Conservation (phyloP, 2,329 filamentous ascomycete genomes). For the Alternaria arbusti region DNA sequence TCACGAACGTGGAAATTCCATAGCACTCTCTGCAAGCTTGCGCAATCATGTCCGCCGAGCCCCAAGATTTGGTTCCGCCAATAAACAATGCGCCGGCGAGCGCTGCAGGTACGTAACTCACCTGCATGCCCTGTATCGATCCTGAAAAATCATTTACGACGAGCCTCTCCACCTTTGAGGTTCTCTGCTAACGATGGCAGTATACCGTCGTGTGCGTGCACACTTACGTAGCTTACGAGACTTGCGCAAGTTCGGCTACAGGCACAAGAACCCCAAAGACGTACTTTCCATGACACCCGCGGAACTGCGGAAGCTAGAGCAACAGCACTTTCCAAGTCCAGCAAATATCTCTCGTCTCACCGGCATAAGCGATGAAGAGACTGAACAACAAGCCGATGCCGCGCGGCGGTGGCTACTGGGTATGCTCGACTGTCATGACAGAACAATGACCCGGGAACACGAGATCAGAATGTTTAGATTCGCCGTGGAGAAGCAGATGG, state of each 20-base stretch:
- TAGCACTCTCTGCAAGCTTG: not conserved
- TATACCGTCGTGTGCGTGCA: constrained; percentile 2
- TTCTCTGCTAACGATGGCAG: not conserved
- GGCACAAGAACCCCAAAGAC: not conserved
- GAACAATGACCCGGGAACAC: constrained; percentile 2
- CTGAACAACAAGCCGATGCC: not conserved
- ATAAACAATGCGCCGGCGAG: not conserved
- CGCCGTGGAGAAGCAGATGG: constrained; percentile 19
- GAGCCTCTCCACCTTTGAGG: not conserved
- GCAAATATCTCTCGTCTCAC: not conserved
- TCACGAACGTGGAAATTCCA: not conserved
- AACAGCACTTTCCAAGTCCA: not conserved
- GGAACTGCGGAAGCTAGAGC: constrained; percentile 1
- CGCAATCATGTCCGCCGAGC: not conserved
- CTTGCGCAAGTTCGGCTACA: constrained; percentile 4
- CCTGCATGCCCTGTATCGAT: not conserved
- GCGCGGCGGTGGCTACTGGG: constrained; percentile 19
- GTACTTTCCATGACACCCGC: not conserved
- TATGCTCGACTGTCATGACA: constrained; percentile 12
- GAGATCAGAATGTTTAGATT: constrained; percentile 16
- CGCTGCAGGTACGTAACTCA: constrained; percentile 2
- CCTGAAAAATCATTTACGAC: not conserved
- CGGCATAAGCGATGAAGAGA: not conserved
- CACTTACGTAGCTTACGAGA: constrained; percentile 4
- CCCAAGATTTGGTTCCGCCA: not conserved